Base-by-base conservation (phyloP, 2,329 filamentous ascomycete genomes). In the Tympanopsis confertula region DNA sequence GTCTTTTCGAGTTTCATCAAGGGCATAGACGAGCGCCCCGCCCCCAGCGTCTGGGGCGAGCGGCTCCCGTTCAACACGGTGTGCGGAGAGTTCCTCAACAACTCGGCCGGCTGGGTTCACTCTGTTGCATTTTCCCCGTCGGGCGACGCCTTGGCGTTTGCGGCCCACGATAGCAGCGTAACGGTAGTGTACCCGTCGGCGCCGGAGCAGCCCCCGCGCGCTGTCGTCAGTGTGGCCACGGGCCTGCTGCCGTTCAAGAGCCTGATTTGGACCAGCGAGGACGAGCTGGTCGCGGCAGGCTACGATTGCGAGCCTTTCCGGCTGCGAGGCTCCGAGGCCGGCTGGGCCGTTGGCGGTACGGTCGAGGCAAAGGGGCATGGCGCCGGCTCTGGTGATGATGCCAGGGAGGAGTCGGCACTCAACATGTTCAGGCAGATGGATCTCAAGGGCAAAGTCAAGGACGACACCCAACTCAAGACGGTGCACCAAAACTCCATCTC, bases 351-450 rank as follows among this genome's bases (percentile, higher is more conserved):
- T 26, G 74, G 72, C 24, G 88, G 87, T 20, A 82, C 85, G 3
- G 65, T 96, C 43, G 88, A 95, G 63, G 66, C 68, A 35, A 87
- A 88, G 62, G 69, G 74, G 44, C 44, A 51, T 36, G 39, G 48
- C 39, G 39, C 52, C 35, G 50, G 50, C 36, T 28, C 43, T 30
- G 64, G 61, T 2, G 78, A 71, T 41, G 73, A 75, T 39, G 65
- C 67, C 42, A 73, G 82, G 20, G 91, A 96, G 61, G 91, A 96
- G 59, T 91, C 84, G 45, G 91, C 91, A 18, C 67, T 95, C 58
- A 94, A 96, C 62, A 94, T 96, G 86, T 98, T 98, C 66, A 78
- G 79, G 52, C 88, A 95, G 66, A 96, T 98, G 91, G 91, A 98
- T 61, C 71, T 98, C 47, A 94, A 91, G 71, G 91, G 91, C 44